Base-by-base conservation (phyloP, 371 early-diverging fungal genomes). In the Rhizopus sp. region DNA sequence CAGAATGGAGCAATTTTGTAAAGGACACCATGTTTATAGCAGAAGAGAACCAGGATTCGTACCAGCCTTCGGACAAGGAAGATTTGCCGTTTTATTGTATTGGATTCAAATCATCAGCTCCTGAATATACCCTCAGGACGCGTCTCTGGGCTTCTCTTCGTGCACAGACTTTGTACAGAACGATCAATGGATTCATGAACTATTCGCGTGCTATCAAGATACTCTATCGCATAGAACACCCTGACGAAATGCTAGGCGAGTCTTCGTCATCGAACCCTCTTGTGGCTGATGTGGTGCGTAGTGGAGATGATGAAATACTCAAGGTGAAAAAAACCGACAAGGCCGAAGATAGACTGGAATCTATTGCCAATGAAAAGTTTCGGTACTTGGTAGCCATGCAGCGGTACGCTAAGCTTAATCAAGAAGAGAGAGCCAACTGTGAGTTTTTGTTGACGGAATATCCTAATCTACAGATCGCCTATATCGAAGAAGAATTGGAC, bases 1-100 rank as follows among this genome's bases (percentile, higher is more conserved):
- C 84, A 12, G 95, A 94, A 65, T 94, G 93, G 94, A 89, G 87
- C 42, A 92, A 93, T 77, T 95, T 93, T 81, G 92, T 95, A 38
- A 84, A 88, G 63, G 93, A 94, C 53, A 94, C 91, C 57, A 93
- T 91, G 79, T 84, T 88, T 38, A 63, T 91, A 57, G 90, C 88
- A 0, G 90, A 91, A 66, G 90, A 91, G 62, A 54, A 42, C 7
- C 51, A 66, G 0, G 50, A 53, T 3, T 57, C 66, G 3, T 40
- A 47, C 4, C 50, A 62, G 17, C 48, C 61, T 29, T 48, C 70
- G 9, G 88, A 87, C 69, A 83, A 83, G 42, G 92, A 92, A 56
- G 93, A 91, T 62, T 62, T 92, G 37, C 90, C 92, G 9, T 91
- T 92, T 60, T 89, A 93, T 57, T 87, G 88, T 50, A 84, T 93